Conservation (phyloP, 257 asterid species). For the Cynanchum wilfordii region DNA sequence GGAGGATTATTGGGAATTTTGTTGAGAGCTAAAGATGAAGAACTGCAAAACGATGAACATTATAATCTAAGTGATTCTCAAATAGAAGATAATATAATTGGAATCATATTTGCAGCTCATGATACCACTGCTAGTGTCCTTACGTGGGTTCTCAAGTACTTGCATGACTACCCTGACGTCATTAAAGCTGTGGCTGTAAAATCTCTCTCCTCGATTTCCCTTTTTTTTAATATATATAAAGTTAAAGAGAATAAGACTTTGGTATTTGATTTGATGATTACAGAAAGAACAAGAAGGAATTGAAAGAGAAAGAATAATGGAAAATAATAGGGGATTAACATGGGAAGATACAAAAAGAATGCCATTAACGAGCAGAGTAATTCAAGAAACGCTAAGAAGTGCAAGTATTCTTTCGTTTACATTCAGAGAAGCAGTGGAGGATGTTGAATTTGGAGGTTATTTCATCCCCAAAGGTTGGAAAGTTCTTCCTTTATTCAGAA, state of each 20-base stretch:
- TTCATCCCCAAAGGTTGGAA: conserved; percentile 81
- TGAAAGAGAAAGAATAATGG: conserved; percentile 13
- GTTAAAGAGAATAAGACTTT: too few relatives aligned
- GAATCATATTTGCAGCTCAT: conserved; percentile 72
- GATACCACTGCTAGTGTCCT: conserved; percentile 69
- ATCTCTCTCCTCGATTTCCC: too few relatives aligned
- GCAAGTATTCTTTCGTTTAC: conserved; percentile 70
- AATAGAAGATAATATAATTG: conserved; percentile 62
- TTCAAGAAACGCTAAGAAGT: conserved; percentile 63
- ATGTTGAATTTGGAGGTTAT: conserved; percentile 58
- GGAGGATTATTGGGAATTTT: conserved; percentile 49
- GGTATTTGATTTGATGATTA: neutral
- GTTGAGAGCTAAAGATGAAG: conserved; percentile 32
- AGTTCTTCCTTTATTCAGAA: conserved; percentile 69
- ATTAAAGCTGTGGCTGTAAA: conserved; percentile 42
- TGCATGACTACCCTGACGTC: conserved; percentile 45
- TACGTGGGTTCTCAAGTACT: conserved; percentile 66
- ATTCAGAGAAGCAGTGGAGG: conserved; percentile 68
- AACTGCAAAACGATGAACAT: neutral
- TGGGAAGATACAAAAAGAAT: conserved; percentile 69
- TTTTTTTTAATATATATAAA: too few relatives aligned
- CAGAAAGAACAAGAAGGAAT: conserved; percentile 61
- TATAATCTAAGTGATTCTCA: conserved; percentile 41
- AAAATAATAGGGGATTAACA: conserved; percentile 39
- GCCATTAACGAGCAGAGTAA: conserved; percentile 52